A percentile compares a stretch with the other conserved stretches of the same genome.
Evolutionary conservation across 768 basidiomycete genomes (phyloP).

Genomic region (Russula abietina): DNA sequence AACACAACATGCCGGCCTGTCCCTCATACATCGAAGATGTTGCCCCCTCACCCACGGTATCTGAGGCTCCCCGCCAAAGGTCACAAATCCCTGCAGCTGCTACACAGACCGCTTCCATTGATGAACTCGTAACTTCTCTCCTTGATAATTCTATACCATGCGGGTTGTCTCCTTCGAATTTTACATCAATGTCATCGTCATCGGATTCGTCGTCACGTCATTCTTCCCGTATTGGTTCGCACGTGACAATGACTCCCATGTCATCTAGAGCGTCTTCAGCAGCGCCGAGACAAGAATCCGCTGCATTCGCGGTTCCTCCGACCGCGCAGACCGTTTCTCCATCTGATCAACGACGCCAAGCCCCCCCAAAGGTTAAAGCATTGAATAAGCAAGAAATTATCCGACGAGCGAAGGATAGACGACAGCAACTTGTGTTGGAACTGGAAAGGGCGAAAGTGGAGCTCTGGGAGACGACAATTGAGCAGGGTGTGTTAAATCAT

Average conservation of each 20-base stretch:
- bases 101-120: slow-evolving; percentile 33
- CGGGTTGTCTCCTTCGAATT: background rate
- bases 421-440: slow-evolving; percentile 46
- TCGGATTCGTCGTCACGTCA: background rate
- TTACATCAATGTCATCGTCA: background rate
- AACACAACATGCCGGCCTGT: background rate
- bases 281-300: background rate
- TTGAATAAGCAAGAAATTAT: slow-evolving; percentile 42
- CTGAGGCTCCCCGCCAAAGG: background rate
- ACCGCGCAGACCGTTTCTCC: slow-evolving; percentile 23
- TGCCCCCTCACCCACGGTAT: background rate
- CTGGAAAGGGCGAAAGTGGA: slow-evolving; percentile 56
- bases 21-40: slow-evolving; percentile 6
- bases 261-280: slow-evolving; percentile 13
- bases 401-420: slow-evolving; percentile 47
- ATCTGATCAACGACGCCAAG: slow-evolving; percentile 23
- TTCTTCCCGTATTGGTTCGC: background rate
- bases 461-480: slow-evolving; percentile 69
- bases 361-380: slow-evolving; percentile 13
- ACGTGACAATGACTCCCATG: background rate
- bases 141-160: slow-evolving; percentile 11
- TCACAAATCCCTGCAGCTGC: slow-evolving; percentile 13
- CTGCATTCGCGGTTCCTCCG: slow-evolving; percentile 1
- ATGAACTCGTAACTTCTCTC: slow-evolving; percentile 32
- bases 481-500: slow-evolving; percentile 56